These are phyloP conservation scores for Anisogramma anomala DNA, from an alignment of 2,329 filamentous ascomycete species.

Conservation along the genomic window DNA sequence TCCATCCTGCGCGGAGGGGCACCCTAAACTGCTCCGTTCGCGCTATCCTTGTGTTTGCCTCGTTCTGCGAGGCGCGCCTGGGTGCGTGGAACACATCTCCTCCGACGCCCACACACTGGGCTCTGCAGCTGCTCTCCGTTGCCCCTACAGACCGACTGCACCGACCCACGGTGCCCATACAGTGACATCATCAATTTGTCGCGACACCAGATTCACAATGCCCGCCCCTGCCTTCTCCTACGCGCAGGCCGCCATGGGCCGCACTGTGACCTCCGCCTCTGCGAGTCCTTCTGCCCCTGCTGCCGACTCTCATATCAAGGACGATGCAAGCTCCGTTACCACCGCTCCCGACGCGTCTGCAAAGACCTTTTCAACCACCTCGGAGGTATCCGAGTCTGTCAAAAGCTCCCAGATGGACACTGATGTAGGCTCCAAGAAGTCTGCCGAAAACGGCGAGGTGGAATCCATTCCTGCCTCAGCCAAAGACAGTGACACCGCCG, in stretches of 20 bases:
- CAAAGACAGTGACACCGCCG: constrained; percentile 18
- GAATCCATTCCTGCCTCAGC: constrained; percentile 26
- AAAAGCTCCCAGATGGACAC: constrained; percentile 17
- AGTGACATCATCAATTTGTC: constrained; percentile 3
- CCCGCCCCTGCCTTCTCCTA: constrained; percentile 67
- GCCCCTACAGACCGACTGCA: constrained; percentile 9
- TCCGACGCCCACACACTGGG: constrained; percentile 7
- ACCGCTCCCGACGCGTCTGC: constrained; percentile 26
- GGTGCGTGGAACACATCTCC: constrained; percentile 10
- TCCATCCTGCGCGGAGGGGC: constrained; percentile 5
- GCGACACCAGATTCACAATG: constrained; percentile 26
- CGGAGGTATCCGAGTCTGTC: constrained; percentile 21
- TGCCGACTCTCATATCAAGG: constrained; percentile 24
- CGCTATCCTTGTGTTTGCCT: constrained; percentile 8
- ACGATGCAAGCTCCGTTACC: constrained; percentile 24
- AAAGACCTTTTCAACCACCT: constrained; percentile 26
- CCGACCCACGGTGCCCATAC: constrained; percentile 3
- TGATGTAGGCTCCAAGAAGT: constrained; percentile 19
- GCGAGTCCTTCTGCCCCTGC: constrained; percentile 25
- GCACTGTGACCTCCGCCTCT: constrained; percentile 34
- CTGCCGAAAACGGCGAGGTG: constrained; percentile 19
- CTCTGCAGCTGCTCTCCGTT: constrained; percentile 9
- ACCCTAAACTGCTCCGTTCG: constrained; percentile 4
- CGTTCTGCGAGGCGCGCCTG: constrained; percentile 11
- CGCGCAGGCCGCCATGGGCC: constrained; percentile 86